Base-by-base conservation (phyloP, 192 early-diverging fungal species). In the Coemansia sp. region DNA sequence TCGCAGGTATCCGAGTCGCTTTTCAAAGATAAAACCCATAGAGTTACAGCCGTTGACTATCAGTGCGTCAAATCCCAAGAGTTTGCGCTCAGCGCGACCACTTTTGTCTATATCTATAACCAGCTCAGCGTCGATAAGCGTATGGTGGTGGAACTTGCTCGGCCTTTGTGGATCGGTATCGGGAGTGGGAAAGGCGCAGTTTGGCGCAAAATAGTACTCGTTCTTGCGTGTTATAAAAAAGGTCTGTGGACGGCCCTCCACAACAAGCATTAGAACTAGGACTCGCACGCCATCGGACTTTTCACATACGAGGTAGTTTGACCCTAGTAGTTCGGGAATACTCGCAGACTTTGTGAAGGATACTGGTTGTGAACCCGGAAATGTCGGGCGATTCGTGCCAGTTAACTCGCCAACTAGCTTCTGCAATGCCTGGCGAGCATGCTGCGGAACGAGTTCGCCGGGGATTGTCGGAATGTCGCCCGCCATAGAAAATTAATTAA, bases 51-150 rank as follows among this genome's bases (percentile, higher is more conserved):
- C 88, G 30, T 75, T 72, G 30, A 88, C 74, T 0, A 84, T 85
- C 19, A 98, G 73, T 35, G 89, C 87, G 67, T 97, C 97, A 70
- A 96, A 95, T 0, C 82, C 77, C 11, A 91, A 71, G 44, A 89
- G 85, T 35, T 62, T 67, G 19, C 55, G 26, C 58, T 82, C 72
- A 40, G 77, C 80, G 17, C 40, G 59, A 23, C 91, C 90, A 72
- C 91, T 86, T 0, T 67, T 60, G 50, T 93, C 86, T 1, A 61
- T 63, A 69, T 96, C 96, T 4, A 91, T 73, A 10, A 99, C 93
- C 49, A 99, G 82, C 77, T 99, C 97, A 2, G 93, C 95, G 69
- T 99, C 96, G 42, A 99, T 83, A 13, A 98, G 79, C 7, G 95
- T 97, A 46, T 87, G 76, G 47, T 82, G 62, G 47, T 94, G 92